Evolutionary conservation across 2,329 filamentous ascomycete genomes (phyloP), one percentile per base, ranked within the genome.

Genomic region (Calcarisporium arbuscula): DNA sequence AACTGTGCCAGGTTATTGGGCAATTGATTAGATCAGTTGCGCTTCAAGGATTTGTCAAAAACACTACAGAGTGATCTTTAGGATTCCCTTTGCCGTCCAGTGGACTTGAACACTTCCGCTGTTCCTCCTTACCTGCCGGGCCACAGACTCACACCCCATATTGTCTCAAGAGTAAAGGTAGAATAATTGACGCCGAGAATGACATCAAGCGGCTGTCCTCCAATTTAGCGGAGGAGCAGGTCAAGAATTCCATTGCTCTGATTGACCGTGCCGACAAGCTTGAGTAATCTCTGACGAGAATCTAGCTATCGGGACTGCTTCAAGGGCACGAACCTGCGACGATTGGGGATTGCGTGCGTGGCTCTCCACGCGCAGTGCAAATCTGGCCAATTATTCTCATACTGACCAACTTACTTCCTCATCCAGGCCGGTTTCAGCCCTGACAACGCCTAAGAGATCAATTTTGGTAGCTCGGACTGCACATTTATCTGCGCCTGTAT

Each of bases 241-340:
- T 41, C 10, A 15, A 35, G 10, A 35, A 43, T 39, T 31, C 29
- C n/a, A 23, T 39, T 6, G 23, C 34, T 8, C 33, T 35, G 22
- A 22, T 36, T 16, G 15, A 18, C 18, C 37, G 29, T 14, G 26
- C 32, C 30, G 38, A 28, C 35, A 23, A 17, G 27, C 34, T 58
- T 22, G 45, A 43, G 34, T 32, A 53, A 39, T 10, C 16, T 41
- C 6, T 34, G 36, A 28, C 25, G 35, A 12, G 38, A 36, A 35
- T 48, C 31, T 10, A 46, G 42, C 10, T 70, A 71, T 36, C 32
- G 48, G 5, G 67, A 73, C 41, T 69, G 64, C 37, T 73, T 74
- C 54, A 54, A 53, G 8, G 68, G 68, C 7, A 56, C 57, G 6
- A 63, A 73, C 38, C 54, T 61, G 2, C 57, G 64, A 6, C 58